Evolutionary conservation across 306 rosid species (phyloP), one percentile per base, ranked within the genome.

Genomic region (Dryas octopetala): DNA sequence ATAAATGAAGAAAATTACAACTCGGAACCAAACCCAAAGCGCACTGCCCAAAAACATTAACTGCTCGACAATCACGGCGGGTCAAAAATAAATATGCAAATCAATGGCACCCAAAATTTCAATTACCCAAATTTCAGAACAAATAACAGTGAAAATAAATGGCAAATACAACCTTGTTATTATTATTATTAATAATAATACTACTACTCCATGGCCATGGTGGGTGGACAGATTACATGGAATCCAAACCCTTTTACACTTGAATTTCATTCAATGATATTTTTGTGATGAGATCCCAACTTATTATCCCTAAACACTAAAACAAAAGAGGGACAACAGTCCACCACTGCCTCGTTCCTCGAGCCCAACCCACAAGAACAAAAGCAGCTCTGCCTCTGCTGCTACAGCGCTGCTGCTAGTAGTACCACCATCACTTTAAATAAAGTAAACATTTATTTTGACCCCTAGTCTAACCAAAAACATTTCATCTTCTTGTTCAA

Each of bases 401-500:
- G 74, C 51, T 58, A 5, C 47, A 6, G 15, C 61, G 47, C 59
- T 49, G 12, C 58, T 3, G 74, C n/a, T 53, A 14, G 44, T 13
- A 3, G 19, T 68, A 43, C 40, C 74, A 26, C n/a, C 47, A 23
- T 43, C 46, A n/a, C 62, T 60, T 62, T 3, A 26, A 28, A 51
- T 15, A 54, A 61, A 44, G 63, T 6, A 38, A 66, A 54, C 68
- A 47, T 60, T 73, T 72, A 73, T 73, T 73, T 60, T 47, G n/a
- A 73, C 68, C 68, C 68, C 68, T 49, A 60, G 7, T 44, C 48
- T 11, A 73, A 73, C 63, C 64, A 73, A 82, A 77, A 51, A 66
- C 71, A 63, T 79, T 79, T 4, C 46, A 7, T 19, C 65, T 10
- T 51, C 32, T 43, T 41, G 49, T 16, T 19, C 48, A 59, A n/a